Evolutionary conservation across 805 yeast genomes (phyloP), one percentile per base, ranked within the genome.

Genomic region (Tetrapisispora taiwanensis): DNA sequence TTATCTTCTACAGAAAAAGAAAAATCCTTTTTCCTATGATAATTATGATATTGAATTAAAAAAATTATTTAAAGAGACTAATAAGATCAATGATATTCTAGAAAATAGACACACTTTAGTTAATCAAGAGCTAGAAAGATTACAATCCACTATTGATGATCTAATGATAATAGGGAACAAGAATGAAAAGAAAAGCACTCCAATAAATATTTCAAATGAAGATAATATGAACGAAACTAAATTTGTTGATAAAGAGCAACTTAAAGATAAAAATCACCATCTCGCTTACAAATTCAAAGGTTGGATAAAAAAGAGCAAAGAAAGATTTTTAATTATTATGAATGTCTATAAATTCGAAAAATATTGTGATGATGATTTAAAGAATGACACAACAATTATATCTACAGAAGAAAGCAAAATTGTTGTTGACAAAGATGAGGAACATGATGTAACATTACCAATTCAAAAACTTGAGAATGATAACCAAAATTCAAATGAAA

Each of bases 251-350:
- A 26, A 12, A 9, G 12, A 24, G 9, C 7, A 5, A 22, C 8
- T 7, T 2, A 28, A 38, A 31, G 18, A 6, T 14, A 24, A 36
- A 24, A 27, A 33, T 19, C 19, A 27, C 3, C 30, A 26, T 2
- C 8, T 37, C 3, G 27, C 12, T n/a, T 37, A 37, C 22, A 37
- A 27, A 37, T 7, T 37, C 7, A 41, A 34, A 28, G 27, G 14
- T 34, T 41, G 43, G 43, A 28, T 41, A 2, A 27, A 34, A n/a
- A 41, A 28, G 20, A 30, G 34, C 9, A 41, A 18, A 19, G 18
- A 28, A 14, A 33, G 26, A 13, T 3, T 33, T 24, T 7, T 24
- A 15, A 14, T 39, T 3, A 22, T 31, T 18, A 3, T 22, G 12
- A 39, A 34, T 26, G n/a, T 20, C n/a, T 4, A 20, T n/a, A 13